phyloP scores from a whole-genome alignment of 257 asterid species.

The Oldenlandia corymbosa region DNA sequence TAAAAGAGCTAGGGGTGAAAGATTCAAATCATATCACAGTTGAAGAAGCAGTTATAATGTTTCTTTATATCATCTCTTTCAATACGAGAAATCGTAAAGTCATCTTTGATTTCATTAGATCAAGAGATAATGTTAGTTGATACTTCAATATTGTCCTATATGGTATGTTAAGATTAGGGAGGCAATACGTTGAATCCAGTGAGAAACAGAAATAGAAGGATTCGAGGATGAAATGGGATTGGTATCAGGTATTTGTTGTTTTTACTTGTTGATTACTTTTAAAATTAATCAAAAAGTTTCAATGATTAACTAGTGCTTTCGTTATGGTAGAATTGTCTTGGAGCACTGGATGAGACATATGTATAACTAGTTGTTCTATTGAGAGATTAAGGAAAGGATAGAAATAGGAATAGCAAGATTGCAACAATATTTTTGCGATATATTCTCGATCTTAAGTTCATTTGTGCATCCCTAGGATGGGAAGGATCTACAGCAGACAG shows the following conservation, averaged over 20 bases:
- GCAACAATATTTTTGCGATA: not conserved
- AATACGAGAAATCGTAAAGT: not conserved
- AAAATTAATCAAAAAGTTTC: not conserved
- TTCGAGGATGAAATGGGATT: not conserved
- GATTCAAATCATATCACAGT: not conserved
- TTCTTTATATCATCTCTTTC: not conserved
- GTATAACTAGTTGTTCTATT: not conserved
- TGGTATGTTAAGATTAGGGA: not conserved
- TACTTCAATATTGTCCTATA: not conserved
- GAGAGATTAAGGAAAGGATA: not conserved
- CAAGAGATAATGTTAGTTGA: not conserved
- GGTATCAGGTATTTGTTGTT: not conserved
- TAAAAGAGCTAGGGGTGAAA: not conserved
- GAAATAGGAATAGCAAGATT: not conserved
- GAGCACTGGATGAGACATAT: constrained; percentile 6
- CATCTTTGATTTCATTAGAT: not conserved
- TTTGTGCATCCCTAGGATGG: not conserved
- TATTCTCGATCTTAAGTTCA: not conserved
- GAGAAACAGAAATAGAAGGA: not conserved
- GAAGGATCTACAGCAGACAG: not conserved
- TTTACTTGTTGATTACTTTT: not conserved
- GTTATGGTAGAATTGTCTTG: not conserved
- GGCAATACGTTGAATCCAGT: not conserved
- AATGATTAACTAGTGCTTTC: not conserved
- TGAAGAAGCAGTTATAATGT: not conserved